phyloP scores from a whole-genome alignment of 345 rosid species.

The Citrus cavaleriei region DNA sequence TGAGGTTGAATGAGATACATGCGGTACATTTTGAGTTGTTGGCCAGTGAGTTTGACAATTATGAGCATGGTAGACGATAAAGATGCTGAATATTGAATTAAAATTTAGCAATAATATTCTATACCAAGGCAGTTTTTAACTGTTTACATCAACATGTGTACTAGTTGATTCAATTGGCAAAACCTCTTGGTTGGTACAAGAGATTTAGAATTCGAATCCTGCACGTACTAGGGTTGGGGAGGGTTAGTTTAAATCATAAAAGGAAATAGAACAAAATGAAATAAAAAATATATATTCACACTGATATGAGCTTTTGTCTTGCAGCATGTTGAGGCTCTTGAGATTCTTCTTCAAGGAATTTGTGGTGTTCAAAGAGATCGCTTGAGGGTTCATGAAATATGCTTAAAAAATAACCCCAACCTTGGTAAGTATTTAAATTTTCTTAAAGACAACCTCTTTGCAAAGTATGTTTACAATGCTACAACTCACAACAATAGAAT shows the following conservation, averaged over 20 bases:
- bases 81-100: background rate
- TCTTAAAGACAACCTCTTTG: background rate
- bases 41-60: background rate
- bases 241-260: background rate
- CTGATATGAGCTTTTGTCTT: background rate
- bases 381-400: slow-evolving; percentile 83
- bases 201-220: background rate
- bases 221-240: background rate
- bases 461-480: background rate
- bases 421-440: slow-evolving; percentile 45
- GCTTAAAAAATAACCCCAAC: slow-evolving; percentile 70
- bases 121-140: background rate
- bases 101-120: background rate
- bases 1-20: background rate
- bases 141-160: no score
- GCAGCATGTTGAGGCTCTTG: slow-evolving; percentile 98
- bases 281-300: background rate
- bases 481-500: background rate
- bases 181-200: background rate
- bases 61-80: background rate
- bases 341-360: slow-evolving; percentile 95
- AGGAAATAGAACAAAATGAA: background rate
- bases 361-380: slow-evolving; percentile 93
- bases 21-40: background rate
- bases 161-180: background rate